Evolutionary conservation across 106 monocot species (phyloP), one percentile per base, ranked within the genome.

Genomic region (Hemerocallis citrina): DNA sequence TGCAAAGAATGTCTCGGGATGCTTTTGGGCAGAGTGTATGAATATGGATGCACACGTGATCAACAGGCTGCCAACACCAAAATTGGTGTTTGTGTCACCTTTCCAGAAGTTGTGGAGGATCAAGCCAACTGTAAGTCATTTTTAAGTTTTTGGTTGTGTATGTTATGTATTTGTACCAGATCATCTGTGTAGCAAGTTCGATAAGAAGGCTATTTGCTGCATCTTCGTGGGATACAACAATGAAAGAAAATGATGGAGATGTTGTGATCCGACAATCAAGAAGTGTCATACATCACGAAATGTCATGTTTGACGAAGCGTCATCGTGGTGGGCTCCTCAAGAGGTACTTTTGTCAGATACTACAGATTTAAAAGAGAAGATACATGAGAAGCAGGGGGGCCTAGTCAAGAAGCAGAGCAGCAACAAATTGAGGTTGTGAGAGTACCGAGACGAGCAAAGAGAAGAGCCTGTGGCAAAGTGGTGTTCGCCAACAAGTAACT

Each of bases 71-170:
- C 52, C 52, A 6, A 3, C 21, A 23, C 23, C 21, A 9, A 52
- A 14, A 23, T 23, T 52, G 27, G 27, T 6, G 9, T 52, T 52
- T 52, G 52, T 52, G 8, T 52, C 52, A 24, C 52, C 52, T 7
- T 52, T 52, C 27, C 25, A 52, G 52, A 52, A 52, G 27, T 28
- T 52, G 13, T 52, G 52, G 52, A 52, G 17, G 4, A 52, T 52
- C 8, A 23, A 52, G 13, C 24, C 52, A 4, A 52, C 21, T 6
- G 52, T 52, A 9, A 52, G 52, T 23, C 27, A 52, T 14, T 25
- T 52, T 25, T 17, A 23, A 52, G n/a, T 52, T 8, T 52, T 52
- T 52, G 21, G 52, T 4, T 52, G 24, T 52, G 52, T 52, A 28
- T 52, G 52, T 23, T 52, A 52, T 52, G 52, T 52, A 3, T 52